Base-by-base conservation (phyloP, 2,329 filamentous ascomycete species). In the Fusarium coicis region DNA sequence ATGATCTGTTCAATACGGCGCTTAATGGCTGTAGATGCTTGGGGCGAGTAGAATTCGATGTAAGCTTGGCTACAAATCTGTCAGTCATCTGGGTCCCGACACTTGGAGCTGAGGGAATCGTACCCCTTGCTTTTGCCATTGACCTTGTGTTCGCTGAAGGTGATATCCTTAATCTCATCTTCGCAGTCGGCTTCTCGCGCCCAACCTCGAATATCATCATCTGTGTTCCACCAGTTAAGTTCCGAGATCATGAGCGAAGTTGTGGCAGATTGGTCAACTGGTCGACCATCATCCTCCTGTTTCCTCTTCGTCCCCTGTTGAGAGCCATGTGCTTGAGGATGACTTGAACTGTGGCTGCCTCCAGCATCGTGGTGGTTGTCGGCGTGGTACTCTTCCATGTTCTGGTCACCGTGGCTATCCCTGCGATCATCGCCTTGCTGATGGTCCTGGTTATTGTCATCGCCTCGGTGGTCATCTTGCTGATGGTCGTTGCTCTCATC, bases 41-140 rank as follows among this genome's bases (percentile, higher is more conserved):
- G 94, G 53, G 93, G 91, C 0, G 93, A 92, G 32, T 88, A 87
- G 77, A 98, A 95, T 77, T 98, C 94, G 50, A 98, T 85, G 79
- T 95, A 98, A 10, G 92, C 94, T 87, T 92, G 90, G 14, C 90
- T 91, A 71, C 50, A 37, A 18, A 36, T 47, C 10, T 23, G 23
- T 62, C 32, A 60, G 70, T 77, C 54, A 68, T 59, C 39, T 47
- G 50, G 28, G 34, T 37, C 36, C n/a, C 52, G 9, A 23, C 19
- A 16, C 15, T 28, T 10, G 46, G 39, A 18, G 21, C 15, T 26
- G 42, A n/a, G 21, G 46, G 19, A 46, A 28, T 5, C 56, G 9
- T 87, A 97, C 95, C 96, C 96, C 85, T 98, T 98, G 84, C 94
- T 97, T 85, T 99, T 99, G 76, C 96, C 96, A 76, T 99, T 99